These are phyloP conservation scores for Gremmenia infestans DNA, from an alignment of 2,329 filamentous ascomycete species.

Conservation along the genomic window DNA sequence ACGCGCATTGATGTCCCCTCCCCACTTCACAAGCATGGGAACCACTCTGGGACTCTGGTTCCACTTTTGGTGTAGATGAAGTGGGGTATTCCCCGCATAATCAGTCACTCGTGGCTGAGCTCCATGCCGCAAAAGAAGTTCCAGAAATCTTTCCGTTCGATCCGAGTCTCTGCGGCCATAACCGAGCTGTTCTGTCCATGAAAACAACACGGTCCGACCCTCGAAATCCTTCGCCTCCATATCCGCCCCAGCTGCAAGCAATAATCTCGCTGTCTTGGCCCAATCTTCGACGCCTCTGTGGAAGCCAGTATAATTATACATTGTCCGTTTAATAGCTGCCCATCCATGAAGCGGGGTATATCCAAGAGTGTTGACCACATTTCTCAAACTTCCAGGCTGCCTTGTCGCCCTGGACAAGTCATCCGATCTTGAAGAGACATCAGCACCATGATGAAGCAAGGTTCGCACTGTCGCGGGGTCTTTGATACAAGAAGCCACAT, in stretches of 20 bases:
- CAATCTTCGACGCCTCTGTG: background rate
- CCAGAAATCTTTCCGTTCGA: conserved; percentile 1
- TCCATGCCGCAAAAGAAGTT: conserved; percentile 1
- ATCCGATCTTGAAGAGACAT: conserved; percentile 8
- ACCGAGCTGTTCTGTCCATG: background rate
- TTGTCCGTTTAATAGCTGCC: background rate
- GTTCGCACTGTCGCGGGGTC: conserved; percentile 1
- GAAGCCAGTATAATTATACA: background rate
- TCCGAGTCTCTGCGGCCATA: background rate
- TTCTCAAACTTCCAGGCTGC: background rate
- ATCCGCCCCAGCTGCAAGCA: conserved; percentile 21
- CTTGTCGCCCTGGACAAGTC: background rate
- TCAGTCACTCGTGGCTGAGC: background rate
- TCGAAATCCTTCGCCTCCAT: conserved; percentile 10
- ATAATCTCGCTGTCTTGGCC: background rate
- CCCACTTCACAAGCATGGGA: conserved; percentile 4
- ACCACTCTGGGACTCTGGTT: background rate
- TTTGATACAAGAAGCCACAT: conserved; percentile 2
- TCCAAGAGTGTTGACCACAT: background rate
- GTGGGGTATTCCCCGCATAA: background rate
- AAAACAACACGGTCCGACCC: conserved; percentile 10
- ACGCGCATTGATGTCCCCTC: conserved; percentile 7
- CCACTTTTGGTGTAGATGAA: background rate
- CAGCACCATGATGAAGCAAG: conserved; percentile 1
- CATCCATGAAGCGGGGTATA: background rate